Base-by-base conservation (phyloP, 2,329 filamentous ascomycete genomes). In the Pseudogymnoascus pannorum region DNA sequence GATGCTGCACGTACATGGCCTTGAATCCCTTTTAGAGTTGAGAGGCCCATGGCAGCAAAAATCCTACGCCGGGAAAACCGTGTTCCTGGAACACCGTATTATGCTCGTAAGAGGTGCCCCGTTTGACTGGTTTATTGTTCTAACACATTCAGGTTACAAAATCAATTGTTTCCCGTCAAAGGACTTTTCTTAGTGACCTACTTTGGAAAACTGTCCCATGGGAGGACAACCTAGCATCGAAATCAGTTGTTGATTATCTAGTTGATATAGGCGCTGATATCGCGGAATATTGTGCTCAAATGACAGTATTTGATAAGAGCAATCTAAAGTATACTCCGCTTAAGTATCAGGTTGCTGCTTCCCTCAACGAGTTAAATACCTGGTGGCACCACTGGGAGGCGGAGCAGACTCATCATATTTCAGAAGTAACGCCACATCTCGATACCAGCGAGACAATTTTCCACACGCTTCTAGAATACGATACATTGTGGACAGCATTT, bases 191-290 rank as follows among this genome's bases (percentile, higher is more conserved):
- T 24, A 14, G 40, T 33, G 11, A 35, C 33, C 18, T 14, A 58
- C 36, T 48, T 20, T 65, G 63, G 63, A 65, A 65, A 64, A 63
- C n/a, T 2, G 60, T 65, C 9, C 63, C 63, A 18, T 65, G 63
- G 63, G 63, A 62, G 62, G 64, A 64, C 20, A 58, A 65, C 31
- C 60, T 54, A 16, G 26, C 22, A 31, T 62, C 62, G 6, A 65
- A 64, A 60, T 48, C n/a, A 18, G 20, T 54, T 5, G 57, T 64
- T 22, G 64, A 65, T 54, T 64, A 62, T 60, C 48, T 65, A 11
- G 44, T 65, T 9, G 63, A 65, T 31, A 64, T 65, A 14, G 51
- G 24, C 7, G 48, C 57, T 18, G 62, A 63, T 31, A 62, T 59
- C 11, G 38, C 57, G 24, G 48, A 62, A 29, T 48, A 51, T n/a